These are phyloP conservation scores for Haplosporangium sp. DNA, from an alignment of 371 early-diverging fungal species.

Conservation along the genomic window DNA sequence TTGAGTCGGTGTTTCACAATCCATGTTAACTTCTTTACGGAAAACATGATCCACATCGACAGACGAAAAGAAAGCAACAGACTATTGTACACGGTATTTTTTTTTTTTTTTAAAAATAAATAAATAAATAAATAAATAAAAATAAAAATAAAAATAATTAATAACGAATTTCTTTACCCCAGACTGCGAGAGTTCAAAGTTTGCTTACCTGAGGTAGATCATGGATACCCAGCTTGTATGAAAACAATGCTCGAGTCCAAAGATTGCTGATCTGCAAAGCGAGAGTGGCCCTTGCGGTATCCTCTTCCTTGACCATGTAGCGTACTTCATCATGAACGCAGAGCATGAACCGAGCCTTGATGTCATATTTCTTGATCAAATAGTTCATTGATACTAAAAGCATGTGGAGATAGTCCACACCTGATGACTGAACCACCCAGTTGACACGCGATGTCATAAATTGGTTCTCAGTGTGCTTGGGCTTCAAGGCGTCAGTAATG, in stretches of 20 bases:
- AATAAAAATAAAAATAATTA: not conserved
- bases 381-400: slow-evolving; percentile 93
- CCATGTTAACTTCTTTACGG: slow-evolving; percentile 90
- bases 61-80: slow-evolving; percentile 95
- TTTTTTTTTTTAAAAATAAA: not conserved
- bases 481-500: slow-evolving; percentile 88
- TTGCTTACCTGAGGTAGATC: slow-evolving; percentile 84
- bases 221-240: slow-evolving; percentile 86
- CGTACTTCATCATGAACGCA: slow-evolving; percentile 98
- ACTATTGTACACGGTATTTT: slow-evolving; percentile 56
- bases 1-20: slow-evolving; percentile 84
- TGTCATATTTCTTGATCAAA: slow-evolving; percentile 79
- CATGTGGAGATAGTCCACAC: slow-evolving; percentile 97
- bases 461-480: slow-evolving; percentile 70
- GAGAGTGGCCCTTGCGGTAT: slow-evolving; percentile 81
- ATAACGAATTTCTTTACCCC: not conserved
- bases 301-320: slow-evolving; percentile 84
- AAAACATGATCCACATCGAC: slow-evolving; percentile 95
- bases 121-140: not conserved
- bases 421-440: slow-evolving; percentile 99
- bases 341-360: slow-evolving; percentile 89
- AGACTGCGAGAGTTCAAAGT: not conserved
- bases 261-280: slow-evolving; percentile 94
- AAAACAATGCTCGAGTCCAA: slow-evolving; percentile 94
- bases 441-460: slow-evolving; percentile 93